phyloP scores from a whole-genome alignment of 2,329 filamentous ascomycete genomes.

The Tolypocladium capitatum region DNA sequence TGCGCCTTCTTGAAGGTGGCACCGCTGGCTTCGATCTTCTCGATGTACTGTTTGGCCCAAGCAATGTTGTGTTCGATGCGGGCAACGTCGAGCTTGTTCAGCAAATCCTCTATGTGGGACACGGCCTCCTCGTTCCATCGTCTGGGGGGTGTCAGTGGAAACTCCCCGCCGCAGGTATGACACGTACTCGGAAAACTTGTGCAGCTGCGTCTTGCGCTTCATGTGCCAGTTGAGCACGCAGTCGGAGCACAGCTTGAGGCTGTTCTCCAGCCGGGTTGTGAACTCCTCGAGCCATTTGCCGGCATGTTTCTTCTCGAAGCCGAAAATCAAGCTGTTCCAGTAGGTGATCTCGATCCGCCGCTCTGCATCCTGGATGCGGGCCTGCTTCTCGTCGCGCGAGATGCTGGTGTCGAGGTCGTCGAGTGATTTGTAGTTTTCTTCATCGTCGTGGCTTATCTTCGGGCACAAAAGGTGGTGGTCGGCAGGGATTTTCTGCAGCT shows the following conservation, averaged over 20 bases:
- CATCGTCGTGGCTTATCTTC: slow-evolving; percentile 47
- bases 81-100: slow-evolving; percentile 46
- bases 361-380: slow-evolving; percentile 40
- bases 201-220: slow-evolving; percentile 48
- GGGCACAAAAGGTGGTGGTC: slow-evolving; percentile 57
- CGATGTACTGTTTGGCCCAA: slow-evolving; percentile 42
- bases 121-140: slow-evolving; percentile 37
- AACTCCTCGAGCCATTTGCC: slow-evolving; percentile 49
- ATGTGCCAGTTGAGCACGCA: slow-evolving; percentile 67
- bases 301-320: slow-evolving; percentile 47
- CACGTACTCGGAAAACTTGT: slow-evolving; percentile 46
- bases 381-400: slow-evolving; percentile 34
- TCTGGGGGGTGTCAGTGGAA: slow-evolving; percentile 15
- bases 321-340: slow-evolving; percentile 55
- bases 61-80: slow-evolving; percentile 47
- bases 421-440: slow-evolving; percentile 39
- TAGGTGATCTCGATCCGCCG: slow-evolving; percentile 48
- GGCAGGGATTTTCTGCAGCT: slow-evolving; percentile 28
- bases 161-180: neutral
- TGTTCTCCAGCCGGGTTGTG: slow-evolving; percentile 39
- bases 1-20: slow-evolving; percentile 32
- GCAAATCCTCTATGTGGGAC: slow-evolving; percentile 37
- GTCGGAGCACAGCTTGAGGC: slow-evolving; percentile 51
- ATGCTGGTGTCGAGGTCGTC: slow-evolving; percentile 39
- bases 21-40: slow-evolving; percentile 34